Evolutionary conservation across 1,284 basidiomycete genomes (phyloP).

Genomic region (Papiliotrema fonsecae): DNA sequence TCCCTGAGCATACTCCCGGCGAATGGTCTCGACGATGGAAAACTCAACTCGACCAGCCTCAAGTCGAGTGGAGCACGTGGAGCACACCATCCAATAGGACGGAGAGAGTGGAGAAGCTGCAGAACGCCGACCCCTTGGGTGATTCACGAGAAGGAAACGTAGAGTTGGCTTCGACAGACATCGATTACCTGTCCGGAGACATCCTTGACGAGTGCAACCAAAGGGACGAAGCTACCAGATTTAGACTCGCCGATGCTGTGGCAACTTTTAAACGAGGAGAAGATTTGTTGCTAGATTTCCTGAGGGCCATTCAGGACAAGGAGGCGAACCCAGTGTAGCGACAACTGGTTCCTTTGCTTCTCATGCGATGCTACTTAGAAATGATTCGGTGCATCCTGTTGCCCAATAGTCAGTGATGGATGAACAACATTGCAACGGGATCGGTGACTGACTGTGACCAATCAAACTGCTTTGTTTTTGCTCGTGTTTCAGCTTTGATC

Average conservation of each 20-base stretch:
- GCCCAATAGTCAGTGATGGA: no score
- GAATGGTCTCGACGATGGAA: conserved; percentile 17
- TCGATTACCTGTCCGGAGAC: conserved; percentile 24
- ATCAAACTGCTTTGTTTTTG: no score
- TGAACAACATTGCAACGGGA: no score
- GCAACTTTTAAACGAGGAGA: no score
- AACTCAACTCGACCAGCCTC: conserved; percentile 13
- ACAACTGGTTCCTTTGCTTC: no score
- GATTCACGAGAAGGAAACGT: conserved; percentile 19
- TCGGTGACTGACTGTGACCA: no score
- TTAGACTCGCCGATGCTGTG: conserved; percentile 23
- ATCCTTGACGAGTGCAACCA: conserved; percentile 24
- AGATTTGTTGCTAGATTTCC: no score
- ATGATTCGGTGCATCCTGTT: no score
- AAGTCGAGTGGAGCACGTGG: conserved; percentile 19
- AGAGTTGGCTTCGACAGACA: conserved; percentile 18
- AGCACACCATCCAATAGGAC: conserved; percentile 9
- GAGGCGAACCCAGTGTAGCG: no score
- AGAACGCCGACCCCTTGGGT: conserved; percentile 17
- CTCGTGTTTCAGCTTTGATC: no score
- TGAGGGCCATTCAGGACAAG: no score
- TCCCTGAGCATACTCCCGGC: conserved; percentile 17
- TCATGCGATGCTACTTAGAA: no score
- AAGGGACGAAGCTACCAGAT: conserved; percentile 19
- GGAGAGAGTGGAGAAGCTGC: conserved; percentile 16